Conservation (phyloP, 257 asterid species). For the Fraxinus anomala region DNA sequence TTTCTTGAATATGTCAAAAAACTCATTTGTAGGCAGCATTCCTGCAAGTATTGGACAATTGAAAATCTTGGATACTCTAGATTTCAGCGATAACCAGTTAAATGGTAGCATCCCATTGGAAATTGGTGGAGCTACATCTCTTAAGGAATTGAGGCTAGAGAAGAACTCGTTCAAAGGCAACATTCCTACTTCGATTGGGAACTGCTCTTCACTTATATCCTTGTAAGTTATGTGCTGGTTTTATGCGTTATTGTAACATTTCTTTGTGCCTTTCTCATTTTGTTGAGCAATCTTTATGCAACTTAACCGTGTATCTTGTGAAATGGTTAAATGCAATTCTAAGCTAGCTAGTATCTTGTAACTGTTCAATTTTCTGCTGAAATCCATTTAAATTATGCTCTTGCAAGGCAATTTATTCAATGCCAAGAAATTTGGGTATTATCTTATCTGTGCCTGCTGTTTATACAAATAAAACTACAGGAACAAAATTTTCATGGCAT, state of each 20-base stretch:
- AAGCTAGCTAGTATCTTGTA: background rate
- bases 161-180: constrained; percentile 55
- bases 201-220: constrained; percentile 51
- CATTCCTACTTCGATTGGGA: constrained; percentile 66
- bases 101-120: constrained; percentile 74
- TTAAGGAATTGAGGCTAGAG: constrained; percentile 56
- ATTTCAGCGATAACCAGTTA: constrained; percentile 64
- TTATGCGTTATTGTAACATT: constrained; percentile 20
- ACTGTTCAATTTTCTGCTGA: background rate
- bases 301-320: constrained; percentile 16
- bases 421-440: background rate
- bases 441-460: constrained; percentile 4
- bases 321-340: constrained; percentile 2
- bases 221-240: constrained; percentile 58
- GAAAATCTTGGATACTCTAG: constrained; percentile 50
- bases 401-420: background rate
- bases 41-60: constrained; percentile 53
- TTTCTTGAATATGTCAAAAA: constrained; percentile 53
- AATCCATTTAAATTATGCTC: background rate
- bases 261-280: constrained; percentile 1
- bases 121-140: constrained; percentile 65
- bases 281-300: constrained; percentile 8
- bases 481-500: background rate
- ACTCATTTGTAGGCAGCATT: constrained; percentile 53
- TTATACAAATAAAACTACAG: background rate